Conservation (phyloP, 495 filamentous ascomycete genomes). For the Penicillium herquei region DNA sequence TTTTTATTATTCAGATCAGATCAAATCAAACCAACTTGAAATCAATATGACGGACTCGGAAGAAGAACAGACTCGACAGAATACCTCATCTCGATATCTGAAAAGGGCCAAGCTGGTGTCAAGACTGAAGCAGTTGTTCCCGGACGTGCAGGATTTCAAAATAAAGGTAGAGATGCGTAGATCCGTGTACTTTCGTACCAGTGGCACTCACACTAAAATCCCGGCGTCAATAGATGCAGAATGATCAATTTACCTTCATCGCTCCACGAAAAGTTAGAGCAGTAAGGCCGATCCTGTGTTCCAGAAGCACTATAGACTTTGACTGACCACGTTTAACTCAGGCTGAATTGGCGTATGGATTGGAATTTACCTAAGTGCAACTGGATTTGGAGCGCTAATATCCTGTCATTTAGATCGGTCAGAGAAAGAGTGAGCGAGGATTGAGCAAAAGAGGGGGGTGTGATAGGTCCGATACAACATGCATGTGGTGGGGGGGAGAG, state of each 20-base stretch:
- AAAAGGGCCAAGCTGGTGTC: background rate
- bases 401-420: background rate
- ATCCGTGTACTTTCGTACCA: background rate
- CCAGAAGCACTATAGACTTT: background rate
- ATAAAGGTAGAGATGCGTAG: background rate
- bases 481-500: too few relatives aligned
- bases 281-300: background rate
- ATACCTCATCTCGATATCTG: background rate
- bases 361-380: background rate
- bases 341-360: background rate
- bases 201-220: background rate
- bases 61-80: slow-evolving; percentile 1
- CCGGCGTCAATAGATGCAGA: background rate
- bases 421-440: background rate
- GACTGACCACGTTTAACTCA: slow-evolving; percentile 1
- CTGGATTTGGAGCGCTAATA: background rate
- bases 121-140: background rate
- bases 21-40: too few relatives aligned
- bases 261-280: background rate
- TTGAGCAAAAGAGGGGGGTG: background rate
- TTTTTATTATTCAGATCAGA: too few relatives aligned
- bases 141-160: background rate
- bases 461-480: background rate
- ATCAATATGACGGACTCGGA: background rate
- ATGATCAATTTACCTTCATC: background rate